phyloP scores from a whole-genome alignment of 164 flowering plant species.

The Cinnamomum micranthum region DNA sequence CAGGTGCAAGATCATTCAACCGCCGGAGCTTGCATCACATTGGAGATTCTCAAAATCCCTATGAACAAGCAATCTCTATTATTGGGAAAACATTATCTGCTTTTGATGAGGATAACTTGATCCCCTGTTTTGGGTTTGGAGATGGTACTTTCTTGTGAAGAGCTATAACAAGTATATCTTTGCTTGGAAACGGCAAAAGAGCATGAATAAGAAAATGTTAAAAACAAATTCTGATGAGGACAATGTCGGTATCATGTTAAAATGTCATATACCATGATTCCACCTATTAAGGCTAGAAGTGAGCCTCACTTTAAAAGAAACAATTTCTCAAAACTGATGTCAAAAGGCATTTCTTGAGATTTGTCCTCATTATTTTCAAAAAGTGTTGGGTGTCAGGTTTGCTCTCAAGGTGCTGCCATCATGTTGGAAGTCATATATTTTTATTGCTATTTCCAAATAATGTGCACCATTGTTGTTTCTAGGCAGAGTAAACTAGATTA shows the following conservation, averaged over 20 bases:
- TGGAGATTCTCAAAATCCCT: constrained; percentile 46
- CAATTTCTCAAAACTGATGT: neutral
- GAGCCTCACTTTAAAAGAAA: neutral
- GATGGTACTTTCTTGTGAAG: constrained; percentile 31
- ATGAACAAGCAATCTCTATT: constrained; percentile 50
- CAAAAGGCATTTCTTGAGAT: neutral
- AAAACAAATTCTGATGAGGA: neutral
- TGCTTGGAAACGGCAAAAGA: neutral
- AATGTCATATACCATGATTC: neutral
- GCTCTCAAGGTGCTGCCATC: neutral
- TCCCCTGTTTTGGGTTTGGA: constrained; percentile 65
- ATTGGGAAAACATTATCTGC: constrained; percentile 45
- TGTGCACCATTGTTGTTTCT: neutral
- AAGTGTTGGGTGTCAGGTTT: neutral
- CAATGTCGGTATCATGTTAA: no score
- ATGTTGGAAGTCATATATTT: neutral
- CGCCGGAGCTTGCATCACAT: constrained; percentile 59
- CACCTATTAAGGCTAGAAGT: neutral
- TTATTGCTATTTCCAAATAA: neutral
- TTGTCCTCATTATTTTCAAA: neutral
- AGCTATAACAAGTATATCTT: no score
- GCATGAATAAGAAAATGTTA: neutral
- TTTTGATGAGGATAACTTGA: constrained; percentile 53
- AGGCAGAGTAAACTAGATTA: neutral
- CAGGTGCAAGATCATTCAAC: constrained; percentile 63